Percentiles rank a stretch among this genome's conserved stretches.
Conservation (phyloP, 345 rosid genomes). For the Abelmoschus esculentus region DNA sequence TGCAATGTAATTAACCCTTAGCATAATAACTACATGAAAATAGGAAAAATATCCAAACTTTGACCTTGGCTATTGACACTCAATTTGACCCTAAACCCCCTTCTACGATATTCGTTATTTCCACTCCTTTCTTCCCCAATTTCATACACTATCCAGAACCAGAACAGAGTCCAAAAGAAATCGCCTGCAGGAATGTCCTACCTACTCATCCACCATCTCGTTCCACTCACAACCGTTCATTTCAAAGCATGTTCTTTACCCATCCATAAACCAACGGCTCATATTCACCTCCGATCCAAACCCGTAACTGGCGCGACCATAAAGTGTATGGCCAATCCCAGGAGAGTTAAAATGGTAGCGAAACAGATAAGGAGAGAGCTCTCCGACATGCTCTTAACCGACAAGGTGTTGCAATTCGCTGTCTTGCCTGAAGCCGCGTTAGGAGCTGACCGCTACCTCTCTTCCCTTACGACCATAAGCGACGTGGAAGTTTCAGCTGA, state of each 20-base stretch:
- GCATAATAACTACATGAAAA: no score
- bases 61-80: no score
- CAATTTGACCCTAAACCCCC: no score
- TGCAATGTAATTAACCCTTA: no score
- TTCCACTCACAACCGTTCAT: slow-evolving; percentile 20
- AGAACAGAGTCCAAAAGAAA: background rate
- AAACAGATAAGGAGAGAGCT: slow-evolving; percentile 85
- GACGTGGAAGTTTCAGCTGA: slow-evolving; percentile 81
- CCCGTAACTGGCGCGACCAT: slow-evolving; percentile 23
- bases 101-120: background rate
- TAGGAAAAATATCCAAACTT: no score
- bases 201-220: slow-evolving; percentile 20
- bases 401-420: slow-evolving; percentile 75
- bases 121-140: background rate
- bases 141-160: background rate
- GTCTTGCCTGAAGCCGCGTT: slow-evolving; percentile 72
- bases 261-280: slow-evolving; percentile 21
- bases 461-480: slow-evolving; percentile 83
- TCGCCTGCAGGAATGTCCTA: slow-evolving; percentile 28
- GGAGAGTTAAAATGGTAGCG: slow-evolving; percentile 90
- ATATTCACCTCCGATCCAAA: slow-evolving; percentile 18
- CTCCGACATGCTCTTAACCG: slow-evolving; percentile 84
- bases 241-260: slow-evolving; percentile 20
- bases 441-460: slow-evolving; percentile 82
- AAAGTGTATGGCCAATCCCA: slow-evolving; percentile 65